These are phyloP conservation scores for Erigeron philadelphicus DNA, from an alignment of 140 eudicot genomes.

Conservation along the genomic window DNA sequence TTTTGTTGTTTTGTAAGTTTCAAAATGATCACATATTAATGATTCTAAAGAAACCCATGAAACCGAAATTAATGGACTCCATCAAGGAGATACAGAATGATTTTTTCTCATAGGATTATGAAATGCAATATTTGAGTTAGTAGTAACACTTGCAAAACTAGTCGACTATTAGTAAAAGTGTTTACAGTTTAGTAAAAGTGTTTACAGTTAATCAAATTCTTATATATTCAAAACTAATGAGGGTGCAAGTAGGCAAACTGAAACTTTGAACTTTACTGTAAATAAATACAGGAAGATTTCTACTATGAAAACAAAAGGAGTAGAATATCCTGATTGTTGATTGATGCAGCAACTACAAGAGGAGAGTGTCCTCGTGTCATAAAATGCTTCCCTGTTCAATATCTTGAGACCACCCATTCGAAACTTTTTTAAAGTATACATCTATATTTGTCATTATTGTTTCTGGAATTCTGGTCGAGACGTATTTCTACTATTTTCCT, in stretches of 20 bases:
- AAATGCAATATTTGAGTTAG: background rate
- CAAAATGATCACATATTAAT: background rate
- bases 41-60: background rate
- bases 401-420: background rate
- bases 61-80: no score
- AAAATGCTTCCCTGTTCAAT: background rate
- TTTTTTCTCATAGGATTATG: background rate
- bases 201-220: constrained; percentile 13
- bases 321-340: background rate
- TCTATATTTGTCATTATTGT: background rate
- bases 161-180: background rate
- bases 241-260: no score
- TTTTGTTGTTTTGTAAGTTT: background rate
- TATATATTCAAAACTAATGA: background rate
- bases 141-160: no score
- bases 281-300: no score
- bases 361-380: background rate
- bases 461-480: no score
- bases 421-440: background rate
- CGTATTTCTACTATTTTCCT: no score
- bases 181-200: background rate
- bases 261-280: background rate
- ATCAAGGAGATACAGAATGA: no score
- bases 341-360: background rate
- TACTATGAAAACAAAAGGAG: background rate